Percentiles rank a stretch among this genome's conserved stretches.
phyloP scores from a whole-genome alignment of 352 stramenopile species.

The Phytopythium chamaehyphon region DNA sequence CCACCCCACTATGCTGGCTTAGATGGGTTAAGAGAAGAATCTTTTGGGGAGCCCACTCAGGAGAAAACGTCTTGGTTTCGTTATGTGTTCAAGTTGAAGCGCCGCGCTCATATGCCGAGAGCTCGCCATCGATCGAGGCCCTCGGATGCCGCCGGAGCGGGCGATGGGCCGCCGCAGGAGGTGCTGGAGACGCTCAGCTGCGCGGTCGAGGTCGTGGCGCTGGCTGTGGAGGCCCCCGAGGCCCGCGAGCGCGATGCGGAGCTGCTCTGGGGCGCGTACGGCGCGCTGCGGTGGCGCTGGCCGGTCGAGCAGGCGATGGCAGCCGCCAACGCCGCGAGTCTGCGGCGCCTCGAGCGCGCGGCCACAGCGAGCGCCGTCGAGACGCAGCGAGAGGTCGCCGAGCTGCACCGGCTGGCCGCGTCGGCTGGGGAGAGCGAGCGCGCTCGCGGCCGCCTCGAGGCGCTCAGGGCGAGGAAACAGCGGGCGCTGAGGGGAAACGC shows the following conservation, averaged over 20 bases:
- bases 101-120: background rate
- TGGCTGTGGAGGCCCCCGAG: background rate
- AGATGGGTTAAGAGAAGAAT: too few species aligned
- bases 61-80: too few species aligned
- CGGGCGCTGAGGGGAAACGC: slow-evolving; percentile 5
- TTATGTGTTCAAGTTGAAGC: too few species aligned
- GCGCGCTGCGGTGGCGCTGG: background rate
- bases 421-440: slow-evolving; percentile 2
- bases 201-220: background rate
- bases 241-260: background rate
- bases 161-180: too few species aligned
- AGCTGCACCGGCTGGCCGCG: slow-evolving; percentile 14
- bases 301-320: slow-evolving; percentile 19
- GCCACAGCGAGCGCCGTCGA: background rate
- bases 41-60: too few species aligned
- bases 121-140: background rate
- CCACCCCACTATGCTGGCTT: too few species aligned
- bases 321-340: slow-evolving; percentile 12
- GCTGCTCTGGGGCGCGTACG: background rate
- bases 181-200: background rate
- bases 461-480: slow-evolving; percentile 5
- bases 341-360: background rate
- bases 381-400: slow-evolving; percentile 2
- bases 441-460: slow-evolving; percentile 7
- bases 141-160: background rate